Evolutionary conservation across 1,284 basidiomycete species (phyloP).

Genomic region (Bjerkandera adusta): DNA sequence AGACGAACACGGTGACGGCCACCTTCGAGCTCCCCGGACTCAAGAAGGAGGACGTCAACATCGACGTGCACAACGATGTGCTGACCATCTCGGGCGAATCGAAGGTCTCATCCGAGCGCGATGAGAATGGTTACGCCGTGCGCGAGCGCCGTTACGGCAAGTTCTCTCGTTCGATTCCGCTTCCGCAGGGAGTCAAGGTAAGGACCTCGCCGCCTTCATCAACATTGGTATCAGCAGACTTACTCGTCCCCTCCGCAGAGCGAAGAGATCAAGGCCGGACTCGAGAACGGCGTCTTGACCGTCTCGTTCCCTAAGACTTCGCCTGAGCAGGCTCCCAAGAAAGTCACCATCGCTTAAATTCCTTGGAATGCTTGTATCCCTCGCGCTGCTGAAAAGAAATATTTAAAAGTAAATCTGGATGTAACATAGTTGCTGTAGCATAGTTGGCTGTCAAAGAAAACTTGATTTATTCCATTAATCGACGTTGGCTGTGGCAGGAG

Average conservation of each 20-base stretch:
- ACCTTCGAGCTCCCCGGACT: constrained; percentile 48
- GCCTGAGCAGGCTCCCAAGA: constrained; percentile 29
- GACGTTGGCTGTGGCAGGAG: too few species aligned
- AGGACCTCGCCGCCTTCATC: constrained; percentile 2
- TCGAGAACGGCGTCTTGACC: constrained; percentile 41
- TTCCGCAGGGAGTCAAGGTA: constrained; percentile 45
- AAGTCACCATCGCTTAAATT: constrained; percentile 28
- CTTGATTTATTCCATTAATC: too few species aligned
- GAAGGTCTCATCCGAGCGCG: constrained; percentile 23
- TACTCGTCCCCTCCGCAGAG: constrained; percentile 17
- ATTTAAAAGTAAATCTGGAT: too few species aligned
- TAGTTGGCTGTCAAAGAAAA: too few species aligned
- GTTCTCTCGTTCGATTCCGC: constrained; percentile 39
- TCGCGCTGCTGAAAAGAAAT: too few species aligned
- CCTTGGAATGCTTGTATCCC: neutral
- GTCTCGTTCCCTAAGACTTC: constrained; percentile 41
- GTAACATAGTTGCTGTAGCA: too few species aligned
- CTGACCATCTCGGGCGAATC: constrained; percentile 41
- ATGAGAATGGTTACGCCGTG: constrained; percentile 40
- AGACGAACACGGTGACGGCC: constrained; percentile 41
- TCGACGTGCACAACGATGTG: constrained; percentile 41
- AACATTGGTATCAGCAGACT: neutral
- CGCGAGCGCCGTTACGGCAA: constrained; percentile 43
- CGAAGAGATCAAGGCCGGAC: constrained; percentile 38
- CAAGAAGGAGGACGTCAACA: constrained; percentile 38